phyloP scores from a whole-genome alignment of 495 filamentous ascomycete species.

The Aspergillus sclerotiicarbonarius region DNA sequence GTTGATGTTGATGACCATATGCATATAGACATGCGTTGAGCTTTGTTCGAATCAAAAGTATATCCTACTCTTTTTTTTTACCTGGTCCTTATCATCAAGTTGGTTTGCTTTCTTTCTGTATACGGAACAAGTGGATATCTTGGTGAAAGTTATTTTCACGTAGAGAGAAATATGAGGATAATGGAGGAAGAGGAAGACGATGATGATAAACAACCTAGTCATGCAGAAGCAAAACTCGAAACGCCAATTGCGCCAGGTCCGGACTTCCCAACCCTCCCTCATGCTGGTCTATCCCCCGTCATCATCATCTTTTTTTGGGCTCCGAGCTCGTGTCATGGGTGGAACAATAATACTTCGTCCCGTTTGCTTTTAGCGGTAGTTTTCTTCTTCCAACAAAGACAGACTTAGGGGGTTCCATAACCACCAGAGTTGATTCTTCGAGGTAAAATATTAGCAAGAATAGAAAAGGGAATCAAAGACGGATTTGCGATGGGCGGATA shows the following conservation, averaged over 20 bases:
- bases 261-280: conserved; percentile 28
- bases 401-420: not conserved
- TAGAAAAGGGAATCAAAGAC: not conserved
- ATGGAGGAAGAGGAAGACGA: conserved; percentile 11
- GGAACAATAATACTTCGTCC: not conserved
- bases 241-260: conserved; percentile 31
- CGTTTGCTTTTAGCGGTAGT: conserved; percentile 8
- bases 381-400: conserved; percentile 1
- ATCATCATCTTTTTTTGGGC: conserved; percentile 23
- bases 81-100: not conserved
- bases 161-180: not conserved
- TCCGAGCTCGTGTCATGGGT: conserved; percentile 19
- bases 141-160: not conserved
- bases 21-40: conserved; percentile 6
- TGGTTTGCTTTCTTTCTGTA: not conserved
- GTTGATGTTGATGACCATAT: conserved; percentile 16
- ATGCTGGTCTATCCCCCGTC: conserved; percentile 27
- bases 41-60: not conserved
- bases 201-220: conserved; percentile 16
- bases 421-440: not conserved
- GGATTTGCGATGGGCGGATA: not conserved
- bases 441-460: conserved; percentile 19
- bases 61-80: not conserved
- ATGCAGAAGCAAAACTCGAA: conserved; percentile 29
- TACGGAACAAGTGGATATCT: not conserved